These are phyloP conservation scores for Rhinocladiella similis DNA, from an alignment of 2,329 filamentous ascomycete genomes.

Conservation along the genomic window DNA sequence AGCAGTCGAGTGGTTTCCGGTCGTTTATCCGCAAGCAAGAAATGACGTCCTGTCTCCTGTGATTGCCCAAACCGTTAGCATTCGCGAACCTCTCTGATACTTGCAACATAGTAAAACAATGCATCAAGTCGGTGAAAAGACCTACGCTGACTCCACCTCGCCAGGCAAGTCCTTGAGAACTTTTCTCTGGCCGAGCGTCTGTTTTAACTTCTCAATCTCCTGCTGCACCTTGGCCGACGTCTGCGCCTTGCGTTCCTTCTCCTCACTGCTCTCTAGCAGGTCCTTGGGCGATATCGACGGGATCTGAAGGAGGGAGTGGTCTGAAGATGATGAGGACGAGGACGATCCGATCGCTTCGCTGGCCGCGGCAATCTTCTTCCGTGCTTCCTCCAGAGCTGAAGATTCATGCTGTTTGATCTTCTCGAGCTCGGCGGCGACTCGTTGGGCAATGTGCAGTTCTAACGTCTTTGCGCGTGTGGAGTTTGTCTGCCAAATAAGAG, in stretches of 20 bases:
- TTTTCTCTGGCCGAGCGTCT: slow-evolving; percentile 58
- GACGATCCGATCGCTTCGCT: slow-evolving; percentile 13
- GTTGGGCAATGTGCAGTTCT: slow-evolving; percentile 85
- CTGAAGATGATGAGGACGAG: slow-evolving; percentile 11
- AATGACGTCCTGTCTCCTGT: slow-evolving; percentile 67
- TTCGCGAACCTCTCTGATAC: background rate
- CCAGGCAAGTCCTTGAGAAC: slow-evolving; percentile 66
- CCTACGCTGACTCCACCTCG: slow-evolving; percentile 65
- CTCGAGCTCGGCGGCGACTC: slow-evolving; percentile 82
- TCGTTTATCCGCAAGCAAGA: slow-evolving; percentile 82
- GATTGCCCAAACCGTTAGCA: background rate
- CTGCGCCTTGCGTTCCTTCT: slow-evolving; percentile 22
- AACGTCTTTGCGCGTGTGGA: slow-evolving; percentile 77
- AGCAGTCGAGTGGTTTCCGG: slow-evolving; percentile 87
- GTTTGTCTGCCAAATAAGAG: slow-evolving; percentile 67
- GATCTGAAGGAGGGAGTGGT: slow-evolving; percentile 29
- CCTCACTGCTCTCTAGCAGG: slow-evolving; percentile 22
- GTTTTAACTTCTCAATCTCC: slow-evolving; percentile 56
- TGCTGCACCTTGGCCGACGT: slow-evolving; percentile 50
- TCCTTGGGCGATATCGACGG: slow-evolving; percentile 49
- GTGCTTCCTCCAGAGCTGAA: slow-evolving; percentile 66
- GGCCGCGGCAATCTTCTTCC: slow-evolving; percentile 54
- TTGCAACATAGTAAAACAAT: background rate
- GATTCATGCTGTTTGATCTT: slow-evolving; percentile 71
- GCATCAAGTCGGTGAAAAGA: too few species aligned